Conservation (phyloP, 2,329 filamentous ascomycete species). For the Microcyclosporella mali region DNA sequence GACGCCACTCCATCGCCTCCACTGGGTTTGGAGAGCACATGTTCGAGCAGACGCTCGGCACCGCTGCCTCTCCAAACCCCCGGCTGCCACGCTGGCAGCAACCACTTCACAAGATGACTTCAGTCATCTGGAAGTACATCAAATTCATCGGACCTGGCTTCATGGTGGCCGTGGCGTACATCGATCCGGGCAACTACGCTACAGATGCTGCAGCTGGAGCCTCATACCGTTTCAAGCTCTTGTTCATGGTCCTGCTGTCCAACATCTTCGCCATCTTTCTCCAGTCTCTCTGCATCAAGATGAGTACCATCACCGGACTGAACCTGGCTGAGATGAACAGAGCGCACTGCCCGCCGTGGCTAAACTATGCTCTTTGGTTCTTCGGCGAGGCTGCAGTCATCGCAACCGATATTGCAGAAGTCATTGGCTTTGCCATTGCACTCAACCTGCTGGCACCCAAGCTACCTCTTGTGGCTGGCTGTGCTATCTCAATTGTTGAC, state of each 20-base stretch:
- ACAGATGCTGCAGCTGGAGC: slow-evolving; percentile 65
- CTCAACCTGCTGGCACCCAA: slow-evolving; percentile 57
- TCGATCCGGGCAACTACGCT: slow-evolving; percentile 57
- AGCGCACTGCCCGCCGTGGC: slow-evolving; percentile 47
- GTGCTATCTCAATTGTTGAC: slow-evolving; percentile 62
- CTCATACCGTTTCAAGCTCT: slow-evolving; percentile 56
- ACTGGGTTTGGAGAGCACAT: slow-evolving; percentile 20
- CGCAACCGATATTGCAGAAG: slow-evolving; percentile 55
- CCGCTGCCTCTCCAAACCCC: slow-evolving; percentile 15
- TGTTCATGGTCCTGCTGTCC: slow-evolving; percentile 63
- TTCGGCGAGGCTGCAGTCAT: slow-evolving; percentile 54
- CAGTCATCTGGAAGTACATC: slow-evolving; percentile 39
- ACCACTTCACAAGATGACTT: slow-evolving; percentile 12
- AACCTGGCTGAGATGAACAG: slow-evolving; percentile 46
- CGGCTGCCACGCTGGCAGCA: slow-evolving; percentile 17
- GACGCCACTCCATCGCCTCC: slow-evolving; percentile 14
- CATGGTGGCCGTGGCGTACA: slow-evolving; percentile 49
- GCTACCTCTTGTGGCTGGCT: slow-evolving; percentile 61
- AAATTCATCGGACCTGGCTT: slow-evolving; percentile 62
- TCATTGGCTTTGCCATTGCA: slow-evolving; percentile 65
- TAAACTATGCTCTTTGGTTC: slow-evolving; percentile 49
- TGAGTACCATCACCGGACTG: slow-evolving; percentile 47
- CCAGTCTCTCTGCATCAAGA: slow-evolving; percentile 59
- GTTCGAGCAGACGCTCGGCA: slow-evolving; percentile 20
- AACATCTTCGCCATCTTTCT: slow-evolving; percentile 67